Evolutionary conservation across 768 basidiomycete species (phyloP).

Genomic region (Mrakia frigida): DNA sequence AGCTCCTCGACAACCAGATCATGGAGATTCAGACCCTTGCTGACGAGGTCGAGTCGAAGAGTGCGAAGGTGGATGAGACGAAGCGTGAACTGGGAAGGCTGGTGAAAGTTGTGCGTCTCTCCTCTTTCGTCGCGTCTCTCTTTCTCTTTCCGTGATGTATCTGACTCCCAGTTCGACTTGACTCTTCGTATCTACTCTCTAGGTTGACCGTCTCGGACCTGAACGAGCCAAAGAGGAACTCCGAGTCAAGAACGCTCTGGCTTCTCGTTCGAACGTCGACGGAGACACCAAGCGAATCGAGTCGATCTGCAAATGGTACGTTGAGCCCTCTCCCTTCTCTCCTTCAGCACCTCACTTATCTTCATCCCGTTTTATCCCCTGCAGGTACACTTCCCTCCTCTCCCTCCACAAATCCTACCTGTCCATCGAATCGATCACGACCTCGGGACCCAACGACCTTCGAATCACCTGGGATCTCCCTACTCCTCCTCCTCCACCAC

Average conservation of each 20-base stretch:
- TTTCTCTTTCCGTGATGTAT: no score
- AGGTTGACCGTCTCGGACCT: conserved; percentile 40
- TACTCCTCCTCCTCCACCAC: not conserved
- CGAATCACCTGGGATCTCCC: conserved; percentile 57
- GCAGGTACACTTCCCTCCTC: conserved; percentile 67
- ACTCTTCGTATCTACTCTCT: not conserved
- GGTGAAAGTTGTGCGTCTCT: conserved; percentile 42
- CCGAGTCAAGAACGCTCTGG: conserved; percentile 58
- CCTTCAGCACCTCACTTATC: not conserved
- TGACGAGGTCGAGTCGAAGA: conserved; percentile 54
- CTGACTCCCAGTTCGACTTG: not conserved
- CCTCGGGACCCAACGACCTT: conserved; percentile 70
- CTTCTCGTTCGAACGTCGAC: not conserved
- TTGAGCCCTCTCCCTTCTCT: conserved; percentile 6
- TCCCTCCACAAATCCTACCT: conserved; percentile 60
- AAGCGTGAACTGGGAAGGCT: conserved; percentile 48
- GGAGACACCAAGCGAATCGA: conserved; percentile 22
- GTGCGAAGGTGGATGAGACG: conserved; percentile 48
- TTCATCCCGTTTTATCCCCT: not conserved
- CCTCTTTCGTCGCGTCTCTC: not conserved
- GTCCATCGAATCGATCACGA: conserved; percentile 56
- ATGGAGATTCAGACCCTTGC: conserved; percentile 70
- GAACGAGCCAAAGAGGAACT: conserved; percentile 55
- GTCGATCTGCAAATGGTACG: conserved; percentile 49
- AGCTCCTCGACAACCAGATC: conserved; percentile 69